A percentile compares a stretch with the other conserved stretches of the same genome.
Evolutionary conservation across 257 asterid genomes (phyloP).

Genomic region (Ophiorrhiza pumila): DNA sequence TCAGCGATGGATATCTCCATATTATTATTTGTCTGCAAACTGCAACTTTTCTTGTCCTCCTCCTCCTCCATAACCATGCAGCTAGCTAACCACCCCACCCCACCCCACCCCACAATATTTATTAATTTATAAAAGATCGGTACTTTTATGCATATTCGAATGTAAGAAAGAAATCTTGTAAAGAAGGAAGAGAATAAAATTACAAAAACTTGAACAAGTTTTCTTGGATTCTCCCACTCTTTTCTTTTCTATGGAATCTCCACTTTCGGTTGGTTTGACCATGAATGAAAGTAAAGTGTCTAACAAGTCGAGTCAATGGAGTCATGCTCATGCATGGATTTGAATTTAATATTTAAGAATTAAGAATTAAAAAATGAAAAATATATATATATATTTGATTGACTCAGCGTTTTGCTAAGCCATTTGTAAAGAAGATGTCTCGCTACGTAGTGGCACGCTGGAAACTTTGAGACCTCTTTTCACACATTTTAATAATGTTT

Average conservation of each 20-base stretch:
- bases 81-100: no score
- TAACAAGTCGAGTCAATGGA: neutral
- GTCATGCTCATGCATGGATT: no score
- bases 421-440: no score
- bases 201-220: constrained; percentile 13
- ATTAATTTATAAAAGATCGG: no score
- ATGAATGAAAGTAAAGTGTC: neutral
- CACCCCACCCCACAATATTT: no score
- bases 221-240: constrained; percentile 1
- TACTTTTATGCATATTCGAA: no score
- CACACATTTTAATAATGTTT: no score
- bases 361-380: no score
- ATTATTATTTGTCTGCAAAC: constrained; percentile 10
- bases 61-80: neutral
- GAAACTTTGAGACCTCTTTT: no score
- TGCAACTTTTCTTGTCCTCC: neutral
- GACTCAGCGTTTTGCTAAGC: neutral
- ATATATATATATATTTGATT: no score
- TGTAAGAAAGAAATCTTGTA: constrained; percentile 7
- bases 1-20: constrained; percentile 59
- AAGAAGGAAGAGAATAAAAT: constrained; percentile 18
- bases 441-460: no score
- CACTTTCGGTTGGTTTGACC: constrained; percentile 17
- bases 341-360: no score
- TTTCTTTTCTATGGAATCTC: neutral